Evolutionary conservation across 2,329 filamentous ascomycete genomes (phyloP), one percentile per base, ranked within the genome.

Genomic region (Thelonectria blattea): DNA sequence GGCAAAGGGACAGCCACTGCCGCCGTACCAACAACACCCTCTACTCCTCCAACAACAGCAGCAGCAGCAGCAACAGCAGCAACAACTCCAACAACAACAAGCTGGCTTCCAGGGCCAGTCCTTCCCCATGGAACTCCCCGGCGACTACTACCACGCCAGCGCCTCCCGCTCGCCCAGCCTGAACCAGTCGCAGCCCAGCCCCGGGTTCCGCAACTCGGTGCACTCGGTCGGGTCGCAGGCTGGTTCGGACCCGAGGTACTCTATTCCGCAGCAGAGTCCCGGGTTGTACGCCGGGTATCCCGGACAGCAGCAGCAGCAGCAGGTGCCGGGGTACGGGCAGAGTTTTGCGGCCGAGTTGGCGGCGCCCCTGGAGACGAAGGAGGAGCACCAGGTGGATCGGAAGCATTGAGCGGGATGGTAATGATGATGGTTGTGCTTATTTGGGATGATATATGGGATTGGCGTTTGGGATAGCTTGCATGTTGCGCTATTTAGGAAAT

Each of bases 321-420:
- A 80, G 0, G 73, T 69, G 2, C 69, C 78, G 0, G 77, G 78
- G n/a, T 74, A 76, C n/a, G 74, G 76, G 52, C 79, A 78, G 65
- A 71, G 69, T 1, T 81, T 79, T 56, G 65, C 79, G 0, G 74
- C 75, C 0, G 82, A 82, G 56, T 62, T 85, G 24, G 60, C 80
- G 3, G 78, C 82, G 2, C 82, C 85, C 60, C 70, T 68, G 9
- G 82, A 85, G 73, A 80, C 78, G 2, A 68, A 62, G 0, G 82
- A 83, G 64, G 82, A 83, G 70, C 70, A 82, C 63, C 62, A 59
- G 27, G 30, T 20, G 15, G 56, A 58, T 12, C 58, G 48, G 27
- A 60, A 60, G 27, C 56, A 60, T 27, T 60, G 10, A 60, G 30
- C 17, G 17, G 3, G 8, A 22, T 17, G 34, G 18, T 14, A 12